Evolutionary conservation across 2,329 filamentous ascomycete species (phyloP).

Genomic region (Aspergillus fijiensis): DNA sequence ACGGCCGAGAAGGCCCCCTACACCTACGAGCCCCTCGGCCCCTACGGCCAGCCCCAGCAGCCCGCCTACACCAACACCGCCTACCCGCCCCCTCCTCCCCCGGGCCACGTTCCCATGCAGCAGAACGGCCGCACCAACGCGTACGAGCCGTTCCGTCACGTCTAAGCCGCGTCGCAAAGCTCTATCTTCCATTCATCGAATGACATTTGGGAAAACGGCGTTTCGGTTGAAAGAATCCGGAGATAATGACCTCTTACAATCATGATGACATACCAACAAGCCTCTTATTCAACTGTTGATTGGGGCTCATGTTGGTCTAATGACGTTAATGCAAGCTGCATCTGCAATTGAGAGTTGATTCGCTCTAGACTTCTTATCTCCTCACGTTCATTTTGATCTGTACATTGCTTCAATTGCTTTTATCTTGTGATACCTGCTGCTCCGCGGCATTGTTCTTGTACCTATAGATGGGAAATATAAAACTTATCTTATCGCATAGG

Average conservation of each 20-base stretch:
- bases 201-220: neutral
- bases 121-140: constrained; percentile 31
- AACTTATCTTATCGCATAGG: neutral
- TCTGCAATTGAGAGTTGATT: neutral
- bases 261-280: neutral
- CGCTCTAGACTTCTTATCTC: neutral
- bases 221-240: neutral
- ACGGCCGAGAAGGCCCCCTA: constrained; percentile 61
- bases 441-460: neutral
- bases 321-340: constrained; percentile 5
- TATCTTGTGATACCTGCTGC: neutral
- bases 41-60: constrained; percentile 23
- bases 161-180: constrained; percentile 21
- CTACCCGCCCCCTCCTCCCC: constrained; percentile 29
- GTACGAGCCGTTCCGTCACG: constrained; percentile 42
- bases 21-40: constrained; percentile 57
- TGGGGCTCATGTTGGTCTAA: neutral
- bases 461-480: neutral
- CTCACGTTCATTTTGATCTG: neutral
- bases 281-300: neutral
- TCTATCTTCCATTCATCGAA: neutral
- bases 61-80: constrained; percentile 26
- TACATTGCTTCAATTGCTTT: neutral
- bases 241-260: neutral
- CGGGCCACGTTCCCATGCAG: constrained; percentile 17